Evolutionary conservation across 208 protist species (phyloP), one percentile per base, ranked within the genome.

Genomic region (Crithidia brevicula): DNA sequence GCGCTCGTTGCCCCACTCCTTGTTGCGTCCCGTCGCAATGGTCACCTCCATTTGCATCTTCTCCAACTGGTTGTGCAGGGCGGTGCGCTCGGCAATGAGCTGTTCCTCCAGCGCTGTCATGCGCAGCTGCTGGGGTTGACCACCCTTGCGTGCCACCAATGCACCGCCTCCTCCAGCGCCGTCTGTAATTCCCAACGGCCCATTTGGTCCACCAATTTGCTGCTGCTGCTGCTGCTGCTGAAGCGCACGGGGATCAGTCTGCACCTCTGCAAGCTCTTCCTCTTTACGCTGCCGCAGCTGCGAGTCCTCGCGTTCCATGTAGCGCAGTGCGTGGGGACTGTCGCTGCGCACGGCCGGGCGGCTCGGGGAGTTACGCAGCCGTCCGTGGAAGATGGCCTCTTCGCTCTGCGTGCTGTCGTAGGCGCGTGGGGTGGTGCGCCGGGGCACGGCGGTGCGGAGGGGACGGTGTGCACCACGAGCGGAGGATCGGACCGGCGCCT

Each of bases 31-130:
- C 3, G 71, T 47, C 5, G 66, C 38, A 6, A 74, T 73, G 15
- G 62, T 54, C 36, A 76, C 52, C 70, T 89, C 79, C 43, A 78
- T 66, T 66, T 82, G 67, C 71, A 89, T 71, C 47, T 73, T 74
- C 59, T 83, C 75, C 42, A 89, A 56, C 51, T 89, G 83, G 7
- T 67, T 79, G 22, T 71, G 23, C 34, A 87, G 45, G n/a, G 69
- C 61, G 6, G 62, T 45, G 9, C 53, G 69, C 74, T 87, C 82
- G 4, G 57, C 40, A 20, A 60, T 40, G 13, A 87, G 75, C 53
- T 87, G 82, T 18, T 61, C 62, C 51, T 81, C 77, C 2, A 70
- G 67, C 18, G 68, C 82, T 0, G 78, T 87, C 54, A 46, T 7
- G 61, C 27, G 40, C 15, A 8, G 27, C 18, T 22, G 34, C 22